phyloP scores from a whole-genome alignment of 2,329 filamentous ascomycete species.

The Xylaria sp. region DNA sequence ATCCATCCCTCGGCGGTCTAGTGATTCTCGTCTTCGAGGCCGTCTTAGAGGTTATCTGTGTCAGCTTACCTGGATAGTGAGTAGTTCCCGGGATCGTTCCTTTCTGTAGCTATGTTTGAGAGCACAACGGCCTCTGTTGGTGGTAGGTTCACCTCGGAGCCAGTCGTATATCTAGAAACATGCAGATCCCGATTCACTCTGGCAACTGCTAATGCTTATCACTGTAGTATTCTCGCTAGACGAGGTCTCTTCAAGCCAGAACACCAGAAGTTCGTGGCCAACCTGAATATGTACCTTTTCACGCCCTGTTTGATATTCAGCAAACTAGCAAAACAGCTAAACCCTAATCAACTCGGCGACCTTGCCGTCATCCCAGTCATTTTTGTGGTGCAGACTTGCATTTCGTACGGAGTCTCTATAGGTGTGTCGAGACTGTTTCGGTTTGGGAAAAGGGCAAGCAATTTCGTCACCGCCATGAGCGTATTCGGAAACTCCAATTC shows the following conservation, averaged over 20 bases:
- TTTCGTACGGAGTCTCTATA: constrained; percentile 83
- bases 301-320: constrained; percentile 98
- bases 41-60: constrained; percentile 69
- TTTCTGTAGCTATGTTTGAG: background rate
- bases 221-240: constrained; percentile 75
- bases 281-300: constrained; percentile 95
- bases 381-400: constrained; percentile 85
- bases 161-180: background rate
- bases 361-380: constrained; percentile 95
- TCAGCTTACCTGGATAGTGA: constrained; percentile 87
- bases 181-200: background rate
- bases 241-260: constrained; percentile 95
- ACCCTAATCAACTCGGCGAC: constrained; percentile 87
- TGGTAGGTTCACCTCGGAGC: background rate
- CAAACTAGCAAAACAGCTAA: constrained; percentile 94
- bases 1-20: constrained; percentile 76
- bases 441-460: constrained; percentile 85
- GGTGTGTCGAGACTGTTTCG: constrained; percentile 78
- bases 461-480: constrained; percentile 97
- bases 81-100: constrained; percentile 17
- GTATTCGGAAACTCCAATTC: constrained; percentile 99
- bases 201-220: constrained; percentile 9
- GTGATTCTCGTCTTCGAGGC: constrained; percentile 91
- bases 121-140: background rate
- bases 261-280: constrained; percentile 95